A percentile compares a stretch with the other conserved stretches of the same genome.
Evolutionary conservation across 176 grass and related monocot genomes (phyloP).

Genomic region (Ampelocalamus luodianensis): DNA sequence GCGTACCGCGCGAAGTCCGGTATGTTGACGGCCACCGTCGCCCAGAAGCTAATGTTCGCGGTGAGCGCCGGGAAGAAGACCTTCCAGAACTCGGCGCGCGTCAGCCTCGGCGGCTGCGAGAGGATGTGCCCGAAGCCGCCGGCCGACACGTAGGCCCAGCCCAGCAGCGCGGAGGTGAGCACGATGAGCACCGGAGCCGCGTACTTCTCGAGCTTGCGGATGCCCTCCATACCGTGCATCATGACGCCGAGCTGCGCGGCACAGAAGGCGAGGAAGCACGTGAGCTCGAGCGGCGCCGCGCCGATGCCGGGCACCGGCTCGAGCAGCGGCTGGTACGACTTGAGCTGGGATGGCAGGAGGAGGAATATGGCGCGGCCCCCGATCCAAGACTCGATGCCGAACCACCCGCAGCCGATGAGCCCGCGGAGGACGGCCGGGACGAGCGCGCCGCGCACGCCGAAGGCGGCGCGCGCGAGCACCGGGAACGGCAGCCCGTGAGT

Average conservation of each 20-base stretch:
- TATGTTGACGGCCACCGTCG: slow-evolving; percentile 89
- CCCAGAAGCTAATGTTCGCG: slow-evolving; percentile 98
- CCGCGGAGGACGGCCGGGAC: slow-evolving; percentile 81
- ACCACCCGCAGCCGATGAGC: slow-evolving; percentile 87
- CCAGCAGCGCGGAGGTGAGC: slow-evolving; percentile 75
- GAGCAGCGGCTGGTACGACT: slow-evolving; percentile 54
- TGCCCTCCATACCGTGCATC: slow-evolving; percentile 78
- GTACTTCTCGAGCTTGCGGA: slow-evolving; percentile 87
- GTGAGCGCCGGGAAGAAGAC: slow-evolving; percentile 93
- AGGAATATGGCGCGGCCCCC: slow-evolving; percentile 77
- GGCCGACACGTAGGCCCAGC: slow-evolving; percentile 75
- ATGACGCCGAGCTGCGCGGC: slow-evolving; percentile 72
- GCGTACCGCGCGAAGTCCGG: slow-evolving; percentile 89
- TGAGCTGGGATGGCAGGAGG: slow-evolving; percentile 64
- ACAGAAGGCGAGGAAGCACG: slow-evolving; percentile 89
- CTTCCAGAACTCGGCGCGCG: slow-evolving; percentile 65
- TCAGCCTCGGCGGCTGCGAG: slow-evolving; percentile 61
- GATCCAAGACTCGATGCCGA: slow-evolving; percentile 96
- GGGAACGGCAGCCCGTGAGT: slow-evolving; percentile 84
- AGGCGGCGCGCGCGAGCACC: slow-evolving; percentile 79
- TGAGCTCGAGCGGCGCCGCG: slow-evolving; percentile 72
- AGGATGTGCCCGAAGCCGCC: slow-evolving; percentile 86
- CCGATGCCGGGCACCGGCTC: slow-evolving; percentile 55
- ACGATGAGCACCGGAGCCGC: slow-evolving; percentile 71
- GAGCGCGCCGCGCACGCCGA: slow-evolving; percentile 75